Base-by-base conservation (phyloP, 805 yeast genomes). In the Brettanomyces bruxellensis region DNA sequence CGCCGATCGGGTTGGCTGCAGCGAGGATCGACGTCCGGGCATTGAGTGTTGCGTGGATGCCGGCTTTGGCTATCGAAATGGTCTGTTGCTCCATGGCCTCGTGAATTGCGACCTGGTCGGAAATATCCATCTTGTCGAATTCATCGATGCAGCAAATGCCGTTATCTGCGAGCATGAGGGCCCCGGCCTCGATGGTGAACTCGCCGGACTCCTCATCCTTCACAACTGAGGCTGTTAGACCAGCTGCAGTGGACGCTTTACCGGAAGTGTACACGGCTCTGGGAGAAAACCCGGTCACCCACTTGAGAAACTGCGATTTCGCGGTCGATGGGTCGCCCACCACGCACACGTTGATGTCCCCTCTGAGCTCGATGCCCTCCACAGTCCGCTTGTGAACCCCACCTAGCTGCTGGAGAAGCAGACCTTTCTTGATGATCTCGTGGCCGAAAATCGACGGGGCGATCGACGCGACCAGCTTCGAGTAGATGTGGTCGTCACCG, bases 61-160 rank as follows among this genome's bases (percentile, higher is more conserved):
- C 99, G 1, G 99, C 99, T 64, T 93, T 93, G 9, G 99, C 97
- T 59, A 93, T 93, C 13, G 97, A 90, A 54, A 93, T 93, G 0
- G 99, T 93, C 66, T 93, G 99, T 68, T 93, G 99, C 74, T 93
- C 99, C 99, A 93, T 93, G 24, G 98, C 99, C 70, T 93, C 99
- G 69, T 93, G 99, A 69, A 93, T 91, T 3, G 98, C 98, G 46
- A 93, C 98, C 68, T 93, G 98, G 67, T 93, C 98, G 1, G 81
- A 67, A 39, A 90, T 66, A 65, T 91, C 97, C 99, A 93, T 93
- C 70, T 93, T 93, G 63, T 93, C 99, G 57, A 93, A 93, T 69
- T 93, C 99, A 65, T 93, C 99, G 65, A 93, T 93, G 57, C 96
- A 95, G 75, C 99, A 93, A 50, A 93, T 86, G 51, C 99, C 99